Evolutionary conservation across 768 basidiomycete genomes (phyloP).

Genomic region (Boletus reticuloceps): DNA sequence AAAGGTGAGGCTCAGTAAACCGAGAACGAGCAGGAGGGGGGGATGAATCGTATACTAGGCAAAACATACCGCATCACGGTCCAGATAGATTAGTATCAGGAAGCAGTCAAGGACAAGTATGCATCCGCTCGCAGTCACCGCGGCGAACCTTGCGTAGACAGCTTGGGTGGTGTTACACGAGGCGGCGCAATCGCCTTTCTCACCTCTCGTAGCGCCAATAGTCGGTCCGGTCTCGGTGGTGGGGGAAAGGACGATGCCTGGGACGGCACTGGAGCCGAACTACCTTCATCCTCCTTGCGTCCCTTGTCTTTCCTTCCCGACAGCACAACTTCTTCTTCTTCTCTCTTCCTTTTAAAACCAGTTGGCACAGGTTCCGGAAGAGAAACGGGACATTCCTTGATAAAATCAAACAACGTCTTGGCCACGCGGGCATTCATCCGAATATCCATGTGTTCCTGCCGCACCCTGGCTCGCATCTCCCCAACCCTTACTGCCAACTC

Average conservation of each 20-base stretch:
- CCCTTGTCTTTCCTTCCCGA: slow-evolving; percentile 16
- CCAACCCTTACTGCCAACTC: slow-evolving; percentile 46
- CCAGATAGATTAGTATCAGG: too few relatives aligned
- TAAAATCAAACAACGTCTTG: slow-evolving; percentile 53
- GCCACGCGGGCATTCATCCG: slow-evolving; percentile 59
- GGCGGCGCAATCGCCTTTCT: slow-evolving; percentile 21
- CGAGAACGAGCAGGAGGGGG: too few relatives aligned
- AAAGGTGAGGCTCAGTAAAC: too few relatives aligned
- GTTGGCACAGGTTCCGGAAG: neutral
- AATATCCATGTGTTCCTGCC: slow-evolving; percentile 58
- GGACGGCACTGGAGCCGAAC: neutral
- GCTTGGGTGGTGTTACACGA: slow-evolving; percentile 2
- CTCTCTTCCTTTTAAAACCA: slow-evolving; percentile 26
- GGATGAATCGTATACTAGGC: too few relatives aligned
- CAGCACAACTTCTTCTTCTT: slow-evolving; percentile 13
- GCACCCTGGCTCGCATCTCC: slow-evolving; percentile 54
- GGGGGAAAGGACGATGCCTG: neutral
- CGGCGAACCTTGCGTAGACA: neutral
- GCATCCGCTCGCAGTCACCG: neutral
- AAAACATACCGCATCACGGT: too few relatives aligned
- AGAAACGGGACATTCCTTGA: slow-evolving; percentile 30
- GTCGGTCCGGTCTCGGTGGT: slow-evolving; percentile 22
- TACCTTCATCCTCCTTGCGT: slow-evolving; percentile 2
- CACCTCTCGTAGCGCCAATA: slow-evolving; percentile 12
- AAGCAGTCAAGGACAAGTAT: too few relatives aligned